Evolutionary conservation across 768 basidiomycete species (phyloP), one percentile per base, ranked within the genome.

Genomic region (Suillus subluteus): DNA sequence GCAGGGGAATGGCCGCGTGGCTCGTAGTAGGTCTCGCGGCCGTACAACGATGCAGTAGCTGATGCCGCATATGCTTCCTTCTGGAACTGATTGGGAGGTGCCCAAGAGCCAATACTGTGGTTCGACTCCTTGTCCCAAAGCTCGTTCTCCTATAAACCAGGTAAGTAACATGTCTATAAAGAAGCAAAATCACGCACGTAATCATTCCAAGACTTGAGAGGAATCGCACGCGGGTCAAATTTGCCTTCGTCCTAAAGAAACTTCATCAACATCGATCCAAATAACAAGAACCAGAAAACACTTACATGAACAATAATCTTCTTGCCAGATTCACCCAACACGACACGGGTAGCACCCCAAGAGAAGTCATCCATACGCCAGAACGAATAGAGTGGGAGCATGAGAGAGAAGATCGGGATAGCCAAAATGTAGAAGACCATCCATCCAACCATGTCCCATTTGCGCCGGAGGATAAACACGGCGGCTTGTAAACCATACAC

Each of bases 401-500:
- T 85, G 85, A 98, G 93, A 8, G 95, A 95, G 82, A 97, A 98
- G 52, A 88, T 86, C 4, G 96, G 96, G 69, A 98, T 93, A 65
- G 97, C 96, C 44, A 96, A 77, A 74, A 99, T 95, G 79, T 99
- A 99, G 81, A 99, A 94, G 38, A 94, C 72, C 91, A 95, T 94
- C 95, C 96, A 97, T 5, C 95, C 95, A 72, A 98, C 89, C 95
- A 98, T 98, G 77, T 98, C 96, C 93, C 96, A 99, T 77, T 98
- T 95, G 69, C 95, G 88, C 59, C 96, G 87, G 75, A 98, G 82
- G 67, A 98, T 81, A 79, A 98, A 99, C 64, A 98, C 93, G 56
- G 96, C 78, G 0, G 94, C 94, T 79, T 97, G 96, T 12, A 98
- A 79, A 82, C 96, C 97, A 75, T 99, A 99, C 59, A 98, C 91